These are phyloP conservation scores for Cornus controversa DNA, from an alignment of 148 eudicot species.

Conservation along the genomic window DNA sequence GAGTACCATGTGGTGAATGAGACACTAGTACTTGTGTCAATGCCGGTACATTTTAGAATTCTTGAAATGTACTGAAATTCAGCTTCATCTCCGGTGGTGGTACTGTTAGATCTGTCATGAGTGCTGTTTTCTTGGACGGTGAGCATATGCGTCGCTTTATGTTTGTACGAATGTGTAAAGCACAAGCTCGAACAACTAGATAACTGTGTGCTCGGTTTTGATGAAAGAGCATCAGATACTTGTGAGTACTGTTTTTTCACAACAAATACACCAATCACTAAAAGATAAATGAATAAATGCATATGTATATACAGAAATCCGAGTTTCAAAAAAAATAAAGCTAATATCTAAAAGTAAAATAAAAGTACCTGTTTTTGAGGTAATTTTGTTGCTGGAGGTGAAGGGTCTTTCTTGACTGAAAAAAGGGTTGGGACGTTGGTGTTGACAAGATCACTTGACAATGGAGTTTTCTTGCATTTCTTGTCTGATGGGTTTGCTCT, in stretches of 20 bases:
- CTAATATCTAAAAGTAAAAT: neutral
- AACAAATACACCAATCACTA: neutral
- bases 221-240: slow-evolving; percentile 42
- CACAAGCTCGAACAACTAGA: slow-evolving; percentile 40
- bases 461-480: slow-evolving; percentile 55
- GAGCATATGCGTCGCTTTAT: slow-evolving; percentile 22
- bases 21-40: slow-evolving; percentile 45
- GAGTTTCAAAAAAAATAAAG: no score
- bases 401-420: slow-evolving; percentile 51
- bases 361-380: slow-evolving; percentile 54
- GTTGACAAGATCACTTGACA: slow-evolving; percentile 47
- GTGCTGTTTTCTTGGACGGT: slow-evolving; percentile 18
- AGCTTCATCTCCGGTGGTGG: slow-evolving; percentile 12
- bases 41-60: slow-evolving; percentile 59
- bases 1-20: slow-evolving; percentile 55
- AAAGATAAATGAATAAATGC: neutral
- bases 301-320: no score
- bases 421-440: slow-evolving; percentile 46
- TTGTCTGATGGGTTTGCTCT: slow-evolving; percentile 25
- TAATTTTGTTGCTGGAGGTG: slow-evolving; percentile 34
- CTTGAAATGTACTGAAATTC: slow-evolving; percentile 55
- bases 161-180: slow-evolving; percentile 18
- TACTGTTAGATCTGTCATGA: slow-evolving; percentile 13
- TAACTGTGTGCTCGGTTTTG: slow-evolving; percentile 37
- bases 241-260: slow-evolving; percentile 17